phyloP scores from a whole-genome alignment of 78 protist species.

The Dictyostelium brefeldianum region DNA sequence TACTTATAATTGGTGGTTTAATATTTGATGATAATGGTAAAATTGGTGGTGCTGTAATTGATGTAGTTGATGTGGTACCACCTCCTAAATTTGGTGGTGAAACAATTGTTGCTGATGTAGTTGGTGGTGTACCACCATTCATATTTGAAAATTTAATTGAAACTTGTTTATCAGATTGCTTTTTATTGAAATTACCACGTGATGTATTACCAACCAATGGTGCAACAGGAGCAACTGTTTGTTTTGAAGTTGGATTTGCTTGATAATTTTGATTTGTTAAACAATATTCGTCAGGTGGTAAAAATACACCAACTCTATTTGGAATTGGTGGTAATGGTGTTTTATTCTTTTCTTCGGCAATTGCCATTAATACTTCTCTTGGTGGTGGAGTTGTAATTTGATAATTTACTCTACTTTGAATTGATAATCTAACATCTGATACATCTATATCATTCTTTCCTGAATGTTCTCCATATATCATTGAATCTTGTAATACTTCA shows the following conservation, averaged over 20 bases:
- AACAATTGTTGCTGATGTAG: neutral
- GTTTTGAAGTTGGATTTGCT: constrained; percentile 56
- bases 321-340: constrained; percentile 75
- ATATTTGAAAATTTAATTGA: constrained; percentile 20
- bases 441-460: constrained; percentile 68
- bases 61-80: neutral
- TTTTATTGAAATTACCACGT: constrained; percentile 66
- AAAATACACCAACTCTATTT: constrained; percentile 62
- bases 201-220: constrained; percentile 14
- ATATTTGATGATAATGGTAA: neutral
- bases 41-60: constrained; percentile 20
- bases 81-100: neutral
- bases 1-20: neutral
- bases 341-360: constrained; percentile 60
- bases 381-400: constrained; percentile 73
- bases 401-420: constrained; percentile 68
- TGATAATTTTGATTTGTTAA: constrained; percentile 71
- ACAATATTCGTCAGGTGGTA: constrained; percentile 79
- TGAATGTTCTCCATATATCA: constrained; percentile 54
- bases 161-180: constrained; percentile 57
- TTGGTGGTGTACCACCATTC: neutral
- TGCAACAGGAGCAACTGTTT: neutral
- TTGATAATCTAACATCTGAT: constrained; percentile 64
- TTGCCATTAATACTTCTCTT: constrained; percentile 47
- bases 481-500: constrained; percentile 70